Conservation (phyloP, 2,329 filamentous ascomycete species). For the Basipetospora chlamydospora region DNA sequence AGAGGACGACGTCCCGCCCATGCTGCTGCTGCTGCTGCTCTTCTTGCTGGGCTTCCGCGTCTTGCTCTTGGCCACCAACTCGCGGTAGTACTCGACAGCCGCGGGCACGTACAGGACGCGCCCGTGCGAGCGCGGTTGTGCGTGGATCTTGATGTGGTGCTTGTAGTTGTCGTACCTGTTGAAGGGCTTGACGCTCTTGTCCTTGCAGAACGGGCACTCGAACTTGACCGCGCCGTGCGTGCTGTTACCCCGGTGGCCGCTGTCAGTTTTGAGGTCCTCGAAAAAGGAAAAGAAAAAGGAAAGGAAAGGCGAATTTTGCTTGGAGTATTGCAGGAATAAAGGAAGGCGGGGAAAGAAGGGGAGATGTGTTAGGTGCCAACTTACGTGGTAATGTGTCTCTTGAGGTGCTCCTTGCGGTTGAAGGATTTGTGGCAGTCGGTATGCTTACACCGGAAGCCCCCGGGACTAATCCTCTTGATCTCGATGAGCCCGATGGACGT, state of each 20-base stretch:
- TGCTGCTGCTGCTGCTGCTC: no score
- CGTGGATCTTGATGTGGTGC: constrained; percentile 26
- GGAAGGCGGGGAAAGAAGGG: not conserved
- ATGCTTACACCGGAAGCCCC: constrained; percentile 30
- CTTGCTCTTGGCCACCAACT: not conserved
- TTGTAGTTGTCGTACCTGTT: constrained; percentile 27
- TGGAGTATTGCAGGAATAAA: not conserved
- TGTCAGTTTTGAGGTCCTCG: no score
- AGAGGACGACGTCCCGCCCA: no score
- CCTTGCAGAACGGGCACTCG: constrained; percentile 9
- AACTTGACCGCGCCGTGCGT: constrained; percentile 5
- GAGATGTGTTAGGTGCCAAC: no score
- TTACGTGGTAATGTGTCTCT: constrained; percentile 38
- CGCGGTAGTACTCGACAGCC: not conserved
- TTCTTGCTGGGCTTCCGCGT: constrained; percentile 1
- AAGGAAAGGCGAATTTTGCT: no score
- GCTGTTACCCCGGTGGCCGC: no score
- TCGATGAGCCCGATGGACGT: constrained; percentile 6
- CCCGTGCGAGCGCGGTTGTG: constrained; percentile 11
- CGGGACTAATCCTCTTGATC: constrained; percentile 11
- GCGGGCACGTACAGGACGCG: constrained; percentile 1
- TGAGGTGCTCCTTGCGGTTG: constrained; percentile 39
- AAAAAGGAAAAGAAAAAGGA: no score
- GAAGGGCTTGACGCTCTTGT: constrained; percentile 8
- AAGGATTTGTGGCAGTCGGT: constrained; percentile 33